These are phyloP conservation scores for Sedum album DNA, from an alignment of 164 flowering plant species.

Conservation along the genomic window DNA sequence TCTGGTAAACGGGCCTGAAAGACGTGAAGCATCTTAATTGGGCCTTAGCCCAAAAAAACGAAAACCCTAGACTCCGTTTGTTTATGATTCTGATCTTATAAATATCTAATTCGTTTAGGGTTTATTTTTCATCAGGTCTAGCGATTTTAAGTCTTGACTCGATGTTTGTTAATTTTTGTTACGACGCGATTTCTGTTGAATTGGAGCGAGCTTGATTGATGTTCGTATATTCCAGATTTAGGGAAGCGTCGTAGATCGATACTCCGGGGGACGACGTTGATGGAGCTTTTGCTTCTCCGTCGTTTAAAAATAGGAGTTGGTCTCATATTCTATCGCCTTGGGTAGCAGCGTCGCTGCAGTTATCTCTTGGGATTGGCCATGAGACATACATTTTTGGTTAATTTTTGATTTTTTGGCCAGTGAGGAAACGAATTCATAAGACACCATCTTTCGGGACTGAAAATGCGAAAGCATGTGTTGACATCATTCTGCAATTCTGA, in stretches of 20 bases:
- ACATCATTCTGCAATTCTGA: slow-evolving; percentile 10
- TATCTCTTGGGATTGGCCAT: background rate
- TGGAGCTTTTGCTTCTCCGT: background rate
- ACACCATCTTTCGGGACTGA: too few relatives aligned
- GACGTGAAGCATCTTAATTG: too few relatives aligned
- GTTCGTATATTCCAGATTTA: background rate
- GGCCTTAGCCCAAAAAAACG: too few relatives aligned
- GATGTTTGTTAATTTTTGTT: too few relatives aligned
- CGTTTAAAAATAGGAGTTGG: background rate
- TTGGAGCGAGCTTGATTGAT: background rate
- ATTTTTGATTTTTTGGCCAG: background rate
- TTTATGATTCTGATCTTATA: too few relatives aligned
- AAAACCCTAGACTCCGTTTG: too few relatives aligned
- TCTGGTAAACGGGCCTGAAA: too few relatives aligned
- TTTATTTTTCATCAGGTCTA: too few relatives aligned
- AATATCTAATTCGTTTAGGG: too few relatives aligned
- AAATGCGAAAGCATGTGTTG: too few relatives aligned
- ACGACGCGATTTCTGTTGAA: too few relatives aligned
- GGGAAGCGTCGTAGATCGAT: background rate
- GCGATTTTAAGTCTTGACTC: too few relatives aligned
- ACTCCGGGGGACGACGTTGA: background rate
- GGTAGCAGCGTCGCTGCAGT: background rate
- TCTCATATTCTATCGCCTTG: slow-evolving; percentile 1
- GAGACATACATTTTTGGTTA: background rate
- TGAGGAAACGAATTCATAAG: background rate